Evolutionary conservation across 495 filamentous ascomycete species (phyloP).

Genomic region (Immersiella caudata): DNA sequence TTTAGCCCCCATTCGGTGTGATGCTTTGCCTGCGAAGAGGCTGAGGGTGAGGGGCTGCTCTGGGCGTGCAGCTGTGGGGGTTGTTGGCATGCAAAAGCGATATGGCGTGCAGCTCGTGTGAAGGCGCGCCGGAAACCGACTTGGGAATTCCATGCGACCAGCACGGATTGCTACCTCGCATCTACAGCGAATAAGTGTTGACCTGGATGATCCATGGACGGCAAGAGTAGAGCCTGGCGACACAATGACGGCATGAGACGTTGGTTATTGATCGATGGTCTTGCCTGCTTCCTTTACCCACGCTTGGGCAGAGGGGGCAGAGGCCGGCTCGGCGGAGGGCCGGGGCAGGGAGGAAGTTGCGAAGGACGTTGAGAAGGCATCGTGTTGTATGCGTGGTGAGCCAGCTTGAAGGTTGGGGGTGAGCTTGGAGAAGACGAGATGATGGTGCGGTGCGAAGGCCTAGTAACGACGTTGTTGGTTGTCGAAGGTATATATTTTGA

Average conservation of each 20-base stretch:
- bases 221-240: conserved; percentile 22
- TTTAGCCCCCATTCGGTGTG: background rate
- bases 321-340: conserved; percentile 80
- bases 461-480: background rate
- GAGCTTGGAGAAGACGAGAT: conserved; percentile 24
- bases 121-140: conserved; percentile 23
- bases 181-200: conserved; percentile 21
- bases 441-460: conserved; percentile 12
- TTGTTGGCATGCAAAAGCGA: conserved; percentile 23
- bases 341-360: conserved; percentile 80
- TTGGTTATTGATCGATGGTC: conserved; percentile 22
- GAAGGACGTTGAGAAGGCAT: conserved; percentile 72
- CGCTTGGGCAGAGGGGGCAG: conserved; percentile 81
- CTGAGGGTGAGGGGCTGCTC: conserved; percentile 18
- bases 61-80: conserved; percentile 18
- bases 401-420: conserved; percentile 24
- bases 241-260: conserved; percentile 24
- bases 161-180: conserved; percentile 28
- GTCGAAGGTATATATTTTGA: conserved; percentile 11
- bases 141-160: conserved; percentile 21
- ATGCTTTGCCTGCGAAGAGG: conserved; percentile 14
- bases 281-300: conserved; percentile 36
- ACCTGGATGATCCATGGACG: conserved; percentile 22
- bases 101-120: conserved; percentile 31
- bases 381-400: conserved; percentile 37